Evolutionary conservation across 257 asterid genomes (phyloP).

Genomic region (Salvia rosmarinus): DNA sequence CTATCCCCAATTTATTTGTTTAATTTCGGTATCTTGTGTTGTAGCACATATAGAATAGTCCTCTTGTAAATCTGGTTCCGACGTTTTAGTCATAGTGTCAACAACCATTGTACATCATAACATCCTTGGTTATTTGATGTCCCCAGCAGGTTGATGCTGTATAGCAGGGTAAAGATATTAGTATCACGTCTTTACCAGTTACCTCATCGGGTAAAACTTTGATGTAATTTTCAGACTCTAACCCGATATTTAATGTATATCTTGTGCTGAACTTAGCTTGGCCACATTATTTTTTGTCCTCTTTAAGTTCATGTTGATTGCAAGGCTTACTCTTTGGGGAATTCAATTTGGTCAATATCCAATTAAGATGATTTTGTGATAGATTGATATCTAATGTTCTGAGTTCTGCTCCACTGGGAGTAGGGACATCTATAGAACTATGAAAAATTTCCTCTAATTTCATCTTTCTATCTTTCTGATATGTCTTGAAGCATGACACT

Average conservation of each 20-base stretch:
- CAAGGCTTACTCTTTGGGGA: not conserved
- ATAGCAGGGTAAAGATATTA: conserved; percentile 26
- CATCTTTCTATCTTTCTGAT: too few relatives aligned
- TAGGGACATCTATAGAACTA: too few relatives aligned
- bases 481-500: not conserved
- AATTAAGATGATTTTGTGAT: not conserved
- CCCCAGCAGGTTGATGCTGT: conserved; percentile 36
- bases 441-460: too few relatives aligned
- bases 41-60: not conserved
- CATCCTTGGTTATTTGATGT: too few relatives aligned
- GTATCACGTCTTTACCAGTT: conserved; percentile 21
- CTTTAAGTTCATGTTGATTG: not conserved
- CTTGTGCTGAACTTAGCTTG: not conserved
- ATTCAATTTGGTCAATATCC: not conserved
- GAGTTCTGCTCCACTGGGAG: too few relatives aligned
- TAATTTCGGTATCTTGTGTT: not conserved
- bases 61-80: not conserved
- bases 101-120: too few relatives aligned
- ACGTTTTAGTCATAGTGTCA: not conserved
- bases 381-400: not conserved
- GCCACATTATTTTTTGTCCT: not conserved
- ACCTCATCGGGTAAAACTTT: conserved; percentile 17
- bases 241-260: not conserved
- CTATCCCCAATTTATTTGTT: not conserved
- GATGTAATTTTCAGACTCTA: conserved; percentile 31